phyloP scores from a whole-genome alignment of 176 grass and related monocot genomes.

The Melocanna baccifera region DNA sequence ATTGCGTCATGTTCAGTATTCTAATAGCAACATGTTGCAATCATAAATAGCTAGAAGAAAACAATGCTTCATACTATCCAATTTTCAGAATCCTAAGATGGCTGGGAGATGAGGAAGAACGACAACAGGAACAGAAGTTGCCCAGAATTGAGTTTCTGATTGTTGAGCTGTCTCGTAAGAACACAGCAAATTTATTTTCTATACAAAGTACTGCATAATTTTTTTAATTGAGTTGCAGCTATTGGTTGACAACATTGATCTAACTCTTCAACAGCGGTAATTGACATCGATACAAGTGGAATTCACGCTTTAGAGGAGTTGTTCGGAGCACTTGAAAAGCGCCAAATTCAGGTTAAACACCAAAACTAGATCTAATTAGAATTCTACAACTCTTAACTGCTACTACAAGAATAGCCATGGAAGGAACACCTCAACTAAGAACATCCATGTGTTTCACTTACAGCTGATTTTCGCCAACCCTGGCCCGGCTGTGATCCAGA shows the following conservation, averaged over 20 bases:
- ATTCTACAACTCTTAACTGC: neutral
- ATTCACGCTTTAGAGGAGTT: constrained; percentile 70
- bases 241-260: neutral
- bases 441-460: constrained; percentile 22
- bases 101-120: constrained; percentile 78
- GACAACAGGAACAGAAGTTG: constrained; percentile 35
- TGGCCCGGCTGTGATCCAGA: constrained; percentile 55
- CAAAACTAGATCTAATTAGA: neutral
- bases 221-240: neutral
- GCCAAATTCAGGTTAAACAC: constrained; percentile 54
- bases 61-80: neutral
- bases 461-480: constrained; percentile 80
- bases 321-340: constrained; percentile 52
- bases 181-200: neutral
- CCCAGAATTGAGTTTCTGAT: constrained; percentile 57
- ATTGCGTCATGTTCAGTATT: neutral
- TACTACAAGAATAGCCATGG: neutral
- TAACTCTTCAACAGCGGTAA: constrained; percentile 56
- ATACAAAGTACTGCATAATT: neutral
- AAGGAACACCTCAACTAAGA: constrained; percentile 13
- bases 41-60: neutral
- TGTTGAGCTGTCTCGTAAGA: constrained; percentile 85
- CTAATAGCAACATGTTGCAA: neutral
- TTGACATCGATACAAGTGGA: constrained; percentile 78
- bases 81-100: constrained; percentile 88